A percentile compares a stretch with the other conserved stretches of the same genome.
These are phyloP conservation scores for Daldinia sp. DNA, from an alignment of 2,329 filamentous ascomycete species.

Conservation along the genomic window DNA sequence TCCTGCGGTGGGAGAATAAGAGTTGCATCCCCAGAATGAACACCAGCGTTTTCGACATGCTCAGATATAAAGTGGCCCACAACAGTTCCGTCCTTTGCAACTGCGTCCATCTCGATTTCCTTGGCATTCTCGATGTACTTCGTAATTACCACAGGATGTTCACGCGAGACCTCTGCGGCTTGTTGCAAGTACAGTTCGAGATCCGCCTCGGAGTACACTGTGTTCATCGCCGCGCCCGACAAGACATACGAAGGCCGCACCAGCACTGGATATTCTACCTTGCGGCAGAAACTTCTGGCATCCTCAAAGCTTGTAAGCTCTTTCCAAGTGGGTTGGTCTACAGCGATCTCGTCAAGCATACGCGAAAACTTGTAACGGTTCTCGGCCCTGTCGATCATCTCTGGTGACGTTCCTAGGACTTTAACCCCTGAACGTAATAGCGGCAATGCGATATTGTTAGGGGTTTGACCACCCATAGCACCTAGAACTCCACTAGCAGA, in stretches of 20 bases:
- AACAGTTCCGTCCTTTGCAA: slow-evolving; percentile 87
- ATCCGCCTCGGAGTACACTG: slow-evolving; percentile 95
- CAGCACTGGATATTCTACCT: slow-evolving; percentile 90
- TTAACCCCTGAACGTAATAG: slow-evolving; percentile 90
- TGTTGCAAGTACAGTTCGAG: slow-evolving; percentile 88
- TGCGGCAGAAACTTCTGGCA: slow-evolving; percentile 84
- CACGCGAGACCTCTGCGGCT: slow-evolving; percentile 90
- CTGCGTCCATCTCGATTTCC: slow-evolving; percentile 99
- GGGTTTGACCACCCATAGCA: slow-evolving; percentile 96
- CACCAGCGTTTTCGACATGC: slow-evolving; percentile 98
- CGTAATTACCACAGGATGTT: slow-evolving; percentile 97
- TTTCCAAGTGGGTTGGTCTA: slow-evolving; percentile 98
- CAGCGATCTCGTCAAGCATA: slow-evolving; percentile 92
- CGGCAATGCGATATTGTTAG: slow-evolving; percentile 95
- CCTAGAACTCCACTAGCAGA: slow-evolving; percentile 84
- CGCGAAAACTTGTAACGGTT: slow-evolving; percentile 99
- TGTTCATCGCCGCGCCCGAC: slow-evolving; percentile 98
- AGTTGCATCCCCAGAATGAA: slow-evolving; percentile 97
- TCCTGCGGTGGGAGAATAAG: slow-evolving; percentile 95
- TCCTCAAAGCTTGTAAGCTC: slow-evolving; percentile 95
- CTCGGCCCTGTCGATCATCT: slow-evolving; percentile 98
- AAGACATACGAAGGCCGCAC: slow-evolving; percentile 97
- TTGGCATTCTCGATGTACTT: slow-evolving; percentile 99
- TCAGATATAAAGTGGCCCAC: slow-evolving; percentile 97
- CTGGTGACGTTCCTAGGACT: slow-evolving; percentile 92